Evolutionary conservation across 139 green algal genomes (phyloP).

Genomic region (Chlorella sp.): DNA sequence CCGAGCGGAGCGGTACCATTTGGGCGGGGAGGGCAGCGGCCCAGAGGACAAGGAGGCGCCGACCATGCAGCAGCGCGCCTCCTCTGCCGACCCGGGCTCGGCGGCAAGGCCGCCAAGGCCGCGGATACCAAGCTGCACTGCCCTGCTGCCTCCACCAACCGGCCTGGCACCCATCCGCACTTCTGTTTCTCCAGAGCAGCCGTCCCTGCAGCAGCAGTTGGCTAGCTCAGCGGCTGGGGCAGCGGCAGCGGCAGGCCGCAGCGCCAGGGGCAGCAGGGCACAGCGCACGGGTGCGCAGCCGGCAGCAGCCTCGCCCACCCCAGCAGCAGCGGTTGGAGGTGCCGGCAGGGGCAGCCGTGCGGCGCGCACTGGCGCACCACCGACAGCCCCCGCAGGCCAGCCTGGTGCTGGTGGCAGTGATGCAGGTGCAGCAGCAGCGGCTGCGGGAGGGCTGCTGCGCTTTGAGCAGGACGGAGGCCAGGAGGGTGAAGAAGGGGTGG

Average conservation of each 20-base stretch:
- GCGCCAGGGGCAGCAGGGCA: neutral
- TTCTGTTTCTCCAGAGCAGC: neutral
- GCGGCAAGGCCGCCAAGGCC: neutral
- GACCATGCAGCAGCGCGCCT: slow-evolving; percentile 1
- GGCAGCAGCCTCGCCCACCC: too few relatives aligned
- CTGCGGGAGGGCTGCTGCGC: neutral
- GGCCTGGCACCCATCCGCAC: slow-evolving; percentile 17
- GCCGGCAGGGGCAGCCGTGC: too few relatives aligned
- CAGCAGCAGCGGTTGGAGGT: too few relatives aligned
- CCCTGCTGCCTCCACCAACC: neutral
- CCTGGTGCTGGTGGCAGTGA: too few relatives aligned
- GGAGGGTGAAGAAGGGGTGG: neutral
- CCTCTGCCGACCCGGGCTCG: neutral
- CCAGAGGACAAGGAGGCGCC: neutral
- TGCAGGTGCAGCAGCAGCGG: neutral
- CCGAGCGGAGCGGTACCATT: neutral
- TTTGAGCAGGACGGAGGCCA: neutral
- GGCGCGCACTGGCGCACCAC: too few relatives aligned
- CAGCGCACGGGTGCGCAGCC: too few relatives aligned
- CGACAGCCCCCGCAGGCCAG: too few relatives aligned
- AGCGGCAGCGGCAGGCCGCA: neutral
- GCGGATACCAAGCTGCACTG: neutral
- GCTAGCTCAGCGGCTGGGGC: neutral
- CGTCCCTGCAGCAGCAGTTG: neutral
- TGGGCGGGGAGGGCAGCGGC: neutral